Evolutionary conservation across 1,284 basidiomycete genomes (phyloP).

Genomic region (Trametes hirsuta): DNA sequence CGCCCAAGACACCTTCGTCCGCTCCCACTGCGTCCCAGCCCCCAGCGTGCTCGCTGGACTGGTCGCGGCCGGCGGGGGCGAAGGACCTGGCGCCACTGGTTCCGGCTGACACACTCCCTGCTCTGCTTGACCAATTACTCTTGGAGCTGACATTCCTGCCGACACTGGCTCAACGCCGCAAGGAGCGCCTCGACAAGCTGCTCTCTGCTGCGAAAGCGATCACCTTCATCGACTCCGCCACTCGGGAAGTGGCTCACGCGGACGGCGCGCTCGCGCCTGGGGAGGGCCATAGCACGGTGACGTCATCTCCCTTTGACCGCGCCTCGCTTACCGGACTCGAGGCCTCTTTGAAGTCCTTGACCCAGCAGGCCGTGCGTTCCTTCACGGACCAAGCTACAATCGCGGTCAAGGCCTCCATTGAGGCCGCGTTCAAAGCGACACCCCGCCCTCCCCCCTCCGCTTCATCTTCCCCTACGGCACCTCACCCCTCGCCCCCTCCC

Average conservation of each 20-base stretch:
- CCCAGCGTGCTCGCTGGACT: background rate
- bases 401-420: background rate
- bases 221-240: background rate
- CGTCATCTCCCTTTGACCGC: background rate
- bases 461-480: background rate
- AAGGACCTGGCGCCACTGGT: background rate
- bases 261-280: background rate
- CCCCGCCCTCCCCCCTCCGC: background rate
- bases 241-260: constrained; percentile 18
- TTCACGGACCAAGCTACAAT: background rate
- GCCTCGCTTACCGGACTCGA: background rate
- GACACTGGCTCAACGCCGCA: background rate
- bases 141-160: background rate
- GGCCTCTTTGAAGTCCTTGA: background rate
- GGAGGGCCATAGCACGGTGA: background rate
- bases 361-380: background rate
- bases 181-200: background rate
- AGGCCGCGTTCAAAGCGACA: background rate
- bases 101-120: background rate
- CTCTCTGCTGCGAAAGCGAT: background rate
- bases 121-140: background rate
- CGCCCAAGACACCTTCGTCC: background rate
- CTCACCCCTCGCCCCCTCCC: background rate
- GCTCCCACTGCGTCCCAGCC: background rate
- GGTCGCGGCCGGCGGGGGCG: background rate